Percentiles rank a stretch among this genome's conserved stretches.
phyloP scores from a whole-genome alignment of 345 rosid species.

The Physaria fendleri region DNA sequence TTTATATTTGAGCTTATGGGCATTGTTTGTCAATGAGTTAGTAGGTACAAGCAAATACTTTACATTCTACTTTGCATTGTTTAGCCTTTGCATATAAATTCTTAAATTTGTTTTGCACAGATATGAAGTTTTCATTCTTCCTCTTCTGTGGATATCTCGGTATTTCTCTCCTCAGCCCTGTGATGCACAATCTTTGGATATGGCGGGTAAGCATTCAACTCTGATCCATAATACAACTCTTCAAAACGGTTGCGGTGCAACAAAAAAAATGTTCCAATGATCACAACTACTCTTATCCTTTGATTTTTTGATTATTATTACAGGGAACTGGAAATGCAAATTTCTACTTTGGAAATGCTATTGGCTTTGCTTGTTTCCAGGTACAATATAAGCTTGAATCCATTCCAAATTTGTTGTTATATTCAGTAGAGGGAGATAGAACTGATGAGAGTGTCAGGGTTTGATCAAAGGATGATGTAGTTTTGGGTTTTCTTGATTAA shows the following conservation, averaged over 20 bases:
- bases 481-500: no score
- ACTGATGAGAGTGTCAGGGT: no score
- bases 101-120: constrained; percentile 21
- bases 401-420: no score
- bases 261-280: not conserved
- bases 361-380: constrained; percentile 88
- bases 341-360: constrained; percentile 83
- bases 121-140: constrained; percentile 73
- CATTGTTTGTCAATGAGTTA: constrained; percentile 72
- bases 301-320: constrained; percentile 23
- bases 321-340: constrained; percentile 98
- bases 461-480: no score
- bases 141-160: constrained; percentile 88
- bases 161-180: constrained; percentile 82
- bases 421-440: no score
- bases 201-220: constrained; percentile 63
- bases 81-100: constrained; percentile 8
- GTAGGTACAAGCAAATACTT: constrained; percentile 41
- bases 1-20: constrained; percentile 68
- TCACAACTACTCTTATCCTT: not conserved
- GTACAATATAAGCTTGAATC: constrained; percentile 24
- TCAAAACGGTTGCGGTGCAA: not conserved
- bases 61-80: no score
- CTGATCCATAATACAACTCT: not conserved
- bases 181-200: constrained; percentile 95